These are phyloP conservation scores for Lachnellula cervina DNA, from an alignment of 2,329 filamentous ascomycete genomes.

Conservation along the genomic window DNA sequence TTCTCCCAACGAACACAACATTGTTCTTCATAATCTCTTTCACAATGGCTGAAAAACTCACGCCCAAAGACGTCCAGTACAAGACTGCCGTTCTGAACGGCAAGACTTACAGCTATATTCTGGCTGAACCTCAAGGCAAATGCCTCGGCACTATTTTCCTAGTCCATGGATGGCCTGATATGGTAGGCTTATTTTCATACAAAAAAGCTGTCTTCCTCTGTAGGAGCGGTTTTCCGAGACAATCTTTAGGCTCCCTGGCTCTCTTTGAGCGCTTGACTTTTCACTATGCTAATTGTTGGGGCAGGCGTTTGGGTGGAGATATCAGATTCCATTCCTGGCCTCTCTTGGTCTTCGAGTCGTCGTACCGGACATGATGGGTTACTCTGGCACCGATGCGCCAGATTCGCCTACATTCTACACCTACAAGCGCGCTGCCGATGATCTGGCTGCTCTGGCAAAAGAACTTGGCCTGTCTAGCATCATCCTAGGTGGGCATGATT, in stretches of 20 bases:
- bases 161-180: conserved; percentile 68
- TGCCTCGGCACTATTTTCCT: conserved; percentile 46
- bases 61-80: conserved; percentile 61
- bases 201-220: no score
- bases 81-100: conserved; percentile 61
- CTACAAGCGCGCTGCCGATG: conserved; percentile 66
- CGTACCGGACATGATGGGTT: conserved; percentile 75
- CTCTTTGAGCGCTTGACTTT: no score
- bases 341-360: conserved; percentile 73
- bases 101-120: conserved; percentile 63
- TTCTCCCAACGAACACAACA: not conserved
- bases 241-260: no score
- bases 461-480: conserved; percentile 46
- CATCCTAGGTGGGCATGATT: conserved; percentile 83
- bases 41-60: conserved; percentile 59
- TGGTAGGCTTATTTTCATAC: conserved; percentile 35
- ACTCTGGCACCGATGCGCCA: conserved; percentile 70
- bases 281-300: no score
- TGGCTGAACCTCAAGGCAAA: conserved; percentile 45
- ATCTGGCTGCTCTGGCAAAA: conserved; percentile 69
- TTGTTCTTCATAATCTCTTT: not conserved
- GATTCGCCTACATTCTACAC: conserved; percentile 59
- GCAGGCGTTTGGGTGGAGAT: conserved; percentile 71
- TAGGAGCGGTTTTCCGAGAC: no score
- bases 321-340: conserved; percentile 75